These are phyloP conservation scores for Wickerhamomyces xylosicus DNA, from an alignment of 805 yeast genomes.

Conservation along the genomic window DNA sequence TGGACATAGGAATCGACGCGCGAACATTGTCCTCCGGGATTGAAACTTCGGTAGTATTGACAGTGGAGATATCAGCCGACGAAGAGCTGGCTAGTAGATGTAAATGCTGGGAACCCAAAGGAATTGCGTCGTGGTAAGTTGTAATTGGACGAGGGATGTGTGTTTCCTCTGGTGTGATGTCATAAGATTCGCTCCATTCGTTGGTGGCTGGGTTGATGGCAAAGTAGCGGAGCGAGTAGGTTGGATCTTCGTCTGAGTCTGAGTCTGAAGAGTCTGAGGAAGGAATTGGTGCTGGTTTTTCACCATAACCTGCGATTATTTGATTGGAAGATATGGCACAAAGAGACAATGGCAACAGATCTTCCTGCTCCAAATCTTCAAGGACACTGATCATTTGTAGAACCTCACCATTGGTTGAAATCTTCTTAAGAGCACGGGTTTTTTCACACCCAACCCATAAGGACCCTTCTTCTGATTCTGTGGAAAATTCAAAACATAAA, in stretches of 20 bases:
- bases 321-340: conserved; percentile 8
- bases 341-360: conserved; percentile 9
- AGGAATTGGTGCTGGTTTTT: conserved; percentile 13
- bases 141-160: conserved; percentile 34
- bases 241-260: conserved; percentile 19
- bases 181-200: conserved; percentile 23
- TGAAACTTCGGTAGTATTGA: conserved; percentile 28
- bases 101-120: conserved; percentile 23
- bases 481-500: neutral
- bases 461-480: neutral
- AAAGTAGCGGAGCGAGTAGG: conserved; percentile 16
- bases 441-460: too few species aligned
- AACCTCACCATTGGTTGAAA: conserved; percentile 6
- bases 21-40: conserved; percentile 60
- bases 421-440: conserved; percentile 7
- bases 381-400: conserved; percentile 5
- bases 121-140: conserved; percentile 37
- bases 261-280: neutral
- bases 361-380: conserved; percentile 11
- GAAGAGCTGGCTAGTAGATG: conserved; percentile 48
- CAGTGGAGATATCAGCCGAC: conserved; percentile 50
- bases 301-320: conserved; percentile 20
- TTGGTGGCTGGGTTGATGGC: conserved; percentile 7
- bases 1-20: conserved; percentile 66
- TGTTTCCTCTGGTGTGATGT: conserved; percentile 44